Base-by-base conservation (phyloP, 768 basidiomycete species). In the Pleurotus platypus region DNA sequence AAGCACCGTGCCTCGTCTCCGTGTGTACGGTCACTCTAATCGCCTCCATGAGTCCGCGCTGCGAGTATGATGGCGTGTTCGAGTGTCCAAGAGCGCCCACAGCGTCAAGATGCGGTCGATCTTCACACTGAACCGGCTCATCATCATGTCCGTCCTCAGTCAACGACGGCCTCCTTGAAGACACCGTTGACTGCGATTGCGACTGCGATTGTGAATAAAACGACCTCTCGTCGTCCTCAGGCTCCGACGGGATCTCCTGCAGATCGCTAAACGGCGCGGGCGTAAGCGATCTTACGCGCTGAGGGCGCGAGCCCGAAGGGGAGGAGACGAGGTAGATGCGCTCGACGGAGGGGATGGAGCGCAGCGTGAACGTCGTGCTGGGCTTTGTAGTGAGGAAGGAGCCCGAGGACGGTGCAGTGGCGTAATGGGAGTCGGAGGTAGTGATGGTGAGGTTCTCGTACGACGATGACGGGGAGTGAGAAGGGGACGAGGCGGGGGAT, bases 191-290 rank as follows among this genome's bases (percentile, higher is more conserved):
- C n/a, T 18, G 20, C 1, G 51, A 40, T 6, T 22, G 22, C 2
- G 51, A 20, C 5, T 45, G n/a, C 42, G 42, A 16, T 2, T 45
- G n/a, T 2, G 42, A 45, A 18, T 54, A 54, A 18, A 42, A 54
- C 15, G 51, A 54, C 39, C 39, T n/a, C 15, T 42, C 51, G 38
- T 50, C 49, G 2, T 35, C 30, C 30, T 35, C 30, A 45, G 42
- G n/a, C 15, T 54, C 51, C 4, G 20, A 38, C 11, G 51, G 51
- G 2, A 54, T 54, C 22, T 54, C 51, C 39, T 54, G 51, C 39
- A 54, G 16, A 54, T 54, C 51, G n/a, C 51, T 54, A 13, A 54
- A 54, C 35, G 51, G 51, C 24, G 51, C 51, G 8, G 51, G 51
- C 2, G 51, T 54, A 0, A 39, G 51, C 22, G 51, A 40, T 12